Evolutionary conservation across 768 basidiomycete genomes (phyloP).

Genomic region (Collybia nuda): DNA sequence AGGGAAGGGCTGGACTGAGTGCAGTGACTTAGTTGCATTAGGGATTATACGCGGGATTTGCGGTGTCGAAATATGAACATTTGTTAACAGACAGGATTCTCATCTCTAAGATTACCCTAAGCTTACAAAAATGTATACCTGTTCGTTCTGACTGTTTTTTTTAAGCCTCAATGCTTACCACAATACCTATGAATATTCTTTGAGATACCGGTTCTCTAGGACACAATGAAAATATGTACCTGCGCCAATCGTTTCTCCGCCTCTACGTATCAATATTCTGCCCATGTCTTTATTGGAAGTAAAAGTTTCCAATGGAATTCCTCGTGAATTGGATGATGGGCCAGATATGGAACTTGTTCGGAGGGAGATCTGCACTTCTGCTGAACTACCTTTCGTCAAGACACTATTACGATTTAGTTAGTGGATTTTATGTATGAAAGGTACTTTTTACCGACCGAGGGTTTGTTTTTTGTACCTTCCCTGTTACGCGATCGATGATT

Average conservation of each 20-base stretch:
- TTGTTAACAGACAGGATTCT: too few relatives aligned
- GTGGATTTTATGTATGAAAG: neutral
- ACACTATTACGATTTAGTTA: constrained; percentile 52
- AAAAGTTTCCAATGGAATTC: constrained; percentile 88
- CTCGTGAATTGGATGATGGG: constrained; percentile 39
- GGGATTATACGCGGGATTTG: too few relatives aligned
- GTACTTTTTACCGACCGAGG: constrained; percentile 62
- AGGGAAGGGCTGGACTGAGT: too few relatives aligned
- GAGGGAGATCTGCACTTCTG: constrained; percentile 81
- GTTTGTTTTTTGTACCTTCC: constrained; percentile 69
- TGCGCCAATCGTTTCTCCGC: constrained; percentile 93
- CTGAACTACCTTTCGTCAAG: constrained; percentile 80
- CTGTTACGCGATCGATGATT: constrained; percentile 75
- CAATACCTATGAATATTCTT: neutral
- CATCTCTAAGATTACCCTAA: too few relatives aligned
- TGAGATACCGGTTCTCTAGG: too few relatives aligned
- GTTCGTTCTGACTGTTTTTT: too few relatives aligned
- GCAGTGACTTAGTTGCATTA: too few relatives aligned
- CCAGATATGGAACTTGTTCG: constrained; percentile 56
- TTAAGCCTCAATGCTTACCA: neutral
- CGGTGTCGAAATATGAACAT: too few relatives aligned
- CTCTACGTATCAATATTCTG: constrained; percentile 79
- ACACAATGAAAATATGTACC: constrained; percentile 41
- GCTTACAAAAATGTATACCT: too few relatives aligned
- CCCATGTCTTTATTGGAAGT: constrained; percentile 95